phyloP scores from a whole-genome alignment of 1,139 yeast genomes.

The Kodamaea alishanica region DNA sequence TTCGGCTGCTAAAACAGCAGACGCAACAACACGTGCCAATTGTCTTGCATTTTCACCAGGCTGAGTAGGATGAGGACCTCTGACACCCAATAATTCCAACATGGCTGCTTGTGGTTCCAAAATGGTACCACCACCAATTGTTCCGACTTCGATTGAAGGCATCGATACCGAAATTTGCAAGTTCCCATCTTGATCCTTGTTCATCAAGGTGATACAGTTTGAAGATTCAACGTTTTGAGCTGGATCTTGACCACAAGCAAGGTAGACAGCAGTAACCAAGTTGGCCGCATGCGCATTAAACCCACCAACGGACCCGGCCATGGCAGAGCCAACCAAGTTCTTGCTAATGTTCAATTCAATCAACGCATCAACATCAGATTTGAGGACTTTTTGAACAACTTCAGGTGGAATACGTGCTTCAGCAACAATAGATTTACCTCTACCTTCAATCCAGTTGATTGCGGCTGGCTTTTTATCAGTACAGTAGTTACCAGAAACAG shows the following conservation, averaged over 20 bases:
- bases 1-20: conserved; percentile 95
- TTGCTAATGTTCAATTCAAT: conserved; percentile 86
- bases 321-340: conserved; percentile 92
- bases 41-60: conserved; percentile 97
- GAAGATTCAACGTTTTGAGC: conserved; percentile 98
- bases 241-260: conserved; percentile 98
- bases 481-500: conserved; percentile 96
- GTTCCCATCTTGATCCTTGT: conserved; percentile 70
- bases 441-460: conserved; percentile 97
- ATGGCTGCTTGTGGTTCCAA: conserved; percentile 96
- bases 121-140: conserved; percentile 98
- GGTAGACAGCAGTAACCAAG: conserved; percentile 84
- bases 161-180: conserved; percentile 89
- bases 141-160: conserved; percentile 99
- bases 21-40: conserved; percentile 90
- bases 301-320: conserved; percentile 98
- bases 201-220: conserved; percentile 94
- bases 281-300: conserved; percentile 98
- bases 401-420: conserved; percentile 87
- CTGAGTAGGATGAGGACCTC: conserved; percentile 89
- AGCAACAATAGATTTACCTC: conserved; percentile 98
- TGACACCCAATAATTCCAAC: conserved; percentile 90
- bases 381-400: conserved; percentile 74
- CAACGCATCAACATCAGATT: conserved; percentile 87
- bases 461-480: conserved; percentile 98